Conservation (phyloP, 1,284 basidiomycete genomes). For the Microbotryomycetes sp. region DNA sequence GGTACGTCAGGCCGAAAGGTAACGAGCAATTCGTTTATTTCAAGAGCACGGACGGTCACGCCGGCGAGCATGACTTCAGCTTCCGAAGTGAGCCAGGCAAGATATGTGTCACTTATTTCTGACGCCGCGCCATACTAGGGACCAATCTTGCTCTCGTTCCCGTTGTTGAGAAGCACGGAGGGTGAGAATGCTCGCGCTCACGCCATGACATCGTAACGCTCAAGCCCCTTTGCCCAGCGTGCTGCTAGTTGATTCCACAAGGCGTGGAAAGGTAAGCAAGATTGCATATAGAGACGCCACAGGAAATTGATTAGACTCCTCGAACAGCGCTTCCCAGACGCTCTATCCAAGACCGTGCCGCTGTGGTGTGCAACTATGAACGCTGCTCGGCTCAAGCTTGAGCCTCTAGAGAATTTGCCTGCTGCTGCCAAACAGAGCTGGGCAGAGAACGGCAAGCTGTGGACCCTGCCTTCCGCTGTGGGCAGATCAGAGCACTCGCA, state of each 20-base stretch:
- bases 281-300: not conserved
- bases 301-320: not conserved
- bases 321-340: constrained; percentile 71
- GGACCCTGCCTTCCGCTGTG: constrained; percentile 55
- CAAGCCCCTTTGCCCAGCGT: no score
- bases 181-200: no score
- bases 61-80: constrained; percentile 78
- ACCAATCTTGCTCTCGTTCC: constrained; percentile 76
- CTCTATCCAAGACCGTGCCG: constrained; percentile 86
- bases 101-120: not conserved
- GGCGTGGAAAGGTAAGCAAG: constrained; percentile 63
- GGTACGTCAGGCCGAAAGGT: constrained; percentile 71
- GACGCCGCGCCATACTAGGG: constrained; percentile 42
- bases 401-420: constrained; percentile 40
- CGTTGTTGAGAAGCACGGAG: constrained; percentile 51
- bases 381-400: constrained; percentile 46
- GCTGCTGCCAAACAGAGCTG: constrained; percentile 29
- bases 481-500: constrained; percentile 56
- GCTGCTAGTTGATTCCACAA: constrained; percentile 84
- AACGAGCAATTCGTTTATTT: constrained; percentile 60
- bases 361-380: constrained; percentile 95
- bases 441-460: constrained; percentile 48
- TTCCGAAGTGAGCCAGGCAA: constrained; percentile 48
- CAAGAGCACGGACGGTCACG: constrained; percentile 95
- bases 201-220: no score